These are phyloP conservation scores for Yarrowia phangngaensis DNA, from an alignment of 805 yeast genomes.

Conservation along the genomic window DNA sequence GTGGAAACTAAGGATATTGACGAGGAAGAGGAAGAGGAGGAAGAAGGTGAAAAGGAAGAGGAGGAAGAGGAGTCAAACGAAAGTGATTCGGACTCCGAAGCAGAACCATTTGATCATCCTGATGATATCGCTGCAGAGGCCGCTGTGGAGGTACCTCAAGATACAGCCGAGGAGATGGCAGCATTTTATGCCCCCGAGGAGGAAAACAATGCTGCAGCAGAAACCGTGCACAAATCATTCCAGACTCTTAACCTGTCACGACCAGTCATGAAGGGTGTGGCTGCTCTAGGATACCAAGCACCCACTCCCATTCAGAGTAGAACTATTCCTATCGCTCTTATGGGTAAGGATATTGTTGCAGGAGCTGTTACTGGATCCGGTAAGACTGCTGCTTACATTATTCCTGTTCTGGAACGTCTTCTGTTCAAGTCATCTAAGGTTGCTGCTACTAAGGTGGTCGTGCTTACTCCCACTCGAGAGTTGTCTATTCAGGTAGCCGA, in stretches of 20 bases:
- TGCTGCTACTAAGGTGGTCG: conserved; percentile 85
- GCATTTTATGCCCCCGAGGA: conserved; percentile 62
- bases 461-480: conserved; percentile 95
- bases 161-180: conserved; percentile 75
- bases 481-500: conserved; percentile 93
- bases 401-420: conserved; percentile 90
- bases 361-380: conserved; percentile 99
- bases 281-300: conserved; percentile 72
- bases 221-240: conserved; percentile 58
- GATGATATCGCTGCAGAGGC: conserved; percentile 13
- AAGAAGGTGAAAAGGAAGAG: conserved; percentile 35
- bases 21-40: conserved; percentile 36
- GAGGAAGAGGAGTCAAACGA: conserved; percentile 37
- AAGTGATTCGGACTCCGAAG: conserved; percentile 33
- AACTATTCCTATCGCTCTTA: conserved; percentile 84
- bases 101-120: conserved; percentile 4
- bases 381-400: conserved; percentile 97
- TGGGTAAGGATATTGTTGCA: conserved; percentile 96
- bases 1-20: conserved; percentile 33
- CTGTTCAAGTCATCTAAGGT: conserved; percentile 81
- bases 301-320: conserved; percentile 96
- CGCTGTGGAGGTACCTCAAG: conserved; percentile 35
- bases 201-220: conserved; percentile 50
- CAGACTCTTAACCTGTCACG: conserved; percentile 78
- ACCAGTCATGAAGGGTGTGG: conserved; percentile 80